Evolutionary conservation across 1,284 basidiomycete species (phyloP).

Genomic region (Sphaerobolus stellatus): DNA sequence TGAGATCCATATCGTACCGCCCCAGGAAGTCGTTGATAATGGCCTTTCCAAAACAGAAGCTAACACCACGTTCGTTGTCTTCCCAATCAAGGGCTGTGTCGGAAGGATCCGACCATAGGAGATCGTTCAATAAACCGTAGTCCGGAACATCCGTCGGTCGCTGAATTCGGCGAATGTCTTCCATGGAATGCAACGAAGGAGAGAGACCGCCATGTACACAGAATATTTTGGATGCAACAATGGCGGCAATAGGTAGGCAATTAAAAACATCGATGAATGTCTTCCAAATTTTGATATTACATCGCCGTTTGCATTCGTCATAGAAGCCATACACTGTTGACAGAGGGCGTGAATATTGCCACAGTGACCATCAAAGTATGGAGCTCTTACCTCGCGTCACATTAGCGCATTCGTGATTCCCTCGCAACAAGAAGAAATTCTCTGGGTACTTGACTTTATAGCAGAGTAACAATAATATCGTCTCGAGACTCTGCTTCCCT

Average conservation of each 20-base stretch:
- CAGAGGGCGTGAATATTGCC: not conserved
- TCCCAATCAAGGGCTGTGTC: constrained; percentile 99
- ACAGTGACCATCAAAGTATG: constrained; percentile 6
- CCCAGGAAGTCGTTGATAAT: constrained; percentile 96
- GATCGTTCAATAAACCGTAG: constrained; percentile 95
- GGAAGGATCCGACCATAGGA: constrained; percentile 98
- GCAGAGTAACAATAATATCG: constrained; percentile 92
- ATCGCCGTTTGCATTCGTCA: constrained; percentile 99
- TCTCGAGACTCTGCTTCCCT: constrained; percentile 98
- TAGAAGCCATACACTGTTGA: constrained; percentile 95
- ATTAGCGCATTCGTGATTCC: constrained; percentile 99
- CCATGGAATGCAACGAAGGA: constrained; percentile 97
- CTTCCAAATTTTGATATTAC: constrained; percentile 99
- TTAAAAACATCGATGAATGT: constrained; percentile 99
- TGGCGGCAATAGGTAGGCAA: constrained; percentile 96
- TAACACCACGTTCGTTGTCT: constrained; percentile 99
- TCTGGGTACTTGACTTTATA: constrained; percentile 99
- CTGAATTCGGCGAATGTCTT: constrained; percentile 97
- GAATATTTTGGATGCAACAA: constrained; percentile 99
- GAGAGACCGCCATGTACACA: constrained; percentile 98
- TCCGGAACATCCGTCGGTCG: constrained; percentile 99
- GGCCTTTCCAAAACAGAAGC: constrained; percentile 98
- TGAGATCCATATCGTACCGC: constrained; percentile 96
- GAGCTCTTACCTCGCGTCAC: constrained; percentile 84
- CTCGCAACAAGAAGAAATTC: constrained; percentile 97